Base-by-base conservation (phyloP, 2,329 filamentous ascomycete genomes). In the Bimuria novae-zelandiae region DNA sequence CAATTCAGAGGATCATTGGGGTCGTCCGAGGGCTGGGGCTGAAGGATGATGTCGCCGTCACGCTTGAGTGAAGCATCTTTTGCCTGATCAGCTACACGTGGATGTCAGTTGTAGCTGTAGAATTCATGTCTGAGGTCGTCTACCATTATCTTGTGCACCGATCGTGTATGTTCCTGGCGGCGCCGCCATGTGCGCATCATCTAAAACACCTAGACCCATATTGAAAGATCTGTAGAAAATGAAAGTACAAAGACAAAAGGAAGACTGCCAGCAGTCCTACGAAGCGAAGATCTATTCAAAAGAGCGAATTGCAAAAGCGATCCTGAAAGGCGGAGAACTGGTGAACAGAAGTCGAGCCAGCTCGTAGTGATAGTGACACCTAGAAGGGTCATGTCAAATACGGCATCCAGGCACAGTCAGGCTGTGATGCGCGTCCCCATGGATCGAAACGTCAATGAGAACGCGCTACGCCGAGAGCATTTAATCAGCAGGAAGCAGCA, bases 11-110 rank as follows among this genome's bases (percentile, higher is more conserved):
- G 92, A 73, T 97, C 92, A 69, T 95, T 93, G 3, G 90, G 90
- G 71, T 93, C 90, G 72, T 96, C 89, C 53, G 88, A 93, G 2
- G 93, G 93, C 67, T 97, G 93, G 3, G 93, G 93, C 12, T 94
- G 88, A 29, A 97, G 83, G 60, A 97, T 90, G 63, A 93, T 88
- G 11, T 82, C 76, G 21, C 89, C 88, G 49, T 71, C 67, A 41
- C 72, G 73, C 63, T 77, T 77, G 43, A 76, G 54, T 10, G 65
- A 41, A 8, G 49, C 52, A 29, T 68, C 64, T 7, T 55, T 41
- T n/a, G 44, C 46, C 19, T 47, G n/a, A 12, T 67, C 57, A 16
- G 59, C 62, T 63, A 19, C 12, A 22, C 12, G 33, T 3, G 33
- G 23, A 45, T 30, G 19, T 49, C 16, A 23, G 21, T 22, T 12